These are phyloP conservation scores for Cystobasidium pallidum DNA, from an alignment of 1,284 basidiomycete species.

Conservation along the genomic window DNA sequence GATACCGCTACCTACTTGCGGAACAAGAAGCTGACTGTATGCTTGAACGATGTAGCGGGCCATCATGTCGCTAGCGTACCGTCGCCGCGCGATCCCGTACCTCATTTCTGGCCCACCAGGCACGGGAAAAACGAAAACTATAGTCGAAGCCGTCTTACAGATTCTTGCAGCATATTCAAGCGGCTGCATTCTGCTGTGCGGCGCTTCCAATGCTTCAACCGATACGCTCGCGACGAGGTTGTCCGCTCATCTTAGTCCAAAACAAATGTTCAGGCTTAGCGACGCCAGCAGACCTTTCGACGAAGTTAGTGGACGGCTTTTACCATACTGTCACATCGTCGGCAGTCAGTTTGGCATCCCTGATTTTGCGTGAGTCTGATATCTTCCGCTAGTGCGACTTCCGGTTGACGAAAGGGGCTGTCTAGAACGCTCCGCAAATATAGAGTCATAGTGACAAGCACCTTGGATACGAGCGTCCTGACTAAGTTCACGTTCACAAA, in stretches of 20 bases:
- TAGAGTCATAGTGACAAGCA: slow-evolving; percentile 56
- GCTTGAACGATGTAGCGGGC: slow-evolving; percentile 45
- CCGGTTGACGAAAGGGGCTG: neutral
- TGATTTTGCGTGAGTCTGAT: slow-evolving; percentile 28
- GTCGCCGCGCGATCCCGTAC: slow-evolving; percentile 48
- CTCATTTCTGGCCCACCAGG: slow-evolving; percentile 50
- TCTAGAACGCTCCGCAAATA: slow-evolving; percentile 52
- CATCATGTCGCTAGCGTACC: slow-evolving; percentile 50
- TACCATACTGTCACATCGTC: slow-evolving; percentile 51
- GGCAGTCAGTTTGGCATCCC: slow-evolving; percentile 53
- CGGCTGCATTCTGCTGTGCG: slow-evolving; percentile 56
- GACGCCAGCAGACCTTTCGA: slow-evolving; percentile 56
- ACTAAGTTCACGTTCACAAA: slow-evolving; percentile 54
- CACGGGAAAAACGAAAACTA: slow-evolving; percentile 58
- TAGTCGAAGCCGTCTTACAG: slow-evolving; percentile 55
- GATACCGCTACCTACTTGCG: no score
- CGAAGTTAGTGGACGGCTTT: slow-evolving; percentile 53
- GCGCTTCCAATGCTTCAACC: slow-evolving; percentile 57
- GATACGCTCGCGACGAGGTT: slow-evolving; percentile 58
- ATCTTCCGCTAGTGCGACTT: neutral
- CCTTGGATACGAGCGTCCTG: slow-evolving; percentile 56
- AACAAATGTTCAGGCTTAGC: slow-evolving; percentile 55
- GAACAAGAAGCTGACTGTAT: no score
- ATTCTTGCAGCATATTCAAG: slow-evolving; percentile 52
- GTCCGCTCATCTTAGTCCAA: slow-evolving; percentile 43